Base-by-base conservation (phyloP, 371 early-diverging fungal species). In the Rhizopus microsporus region DNA sequence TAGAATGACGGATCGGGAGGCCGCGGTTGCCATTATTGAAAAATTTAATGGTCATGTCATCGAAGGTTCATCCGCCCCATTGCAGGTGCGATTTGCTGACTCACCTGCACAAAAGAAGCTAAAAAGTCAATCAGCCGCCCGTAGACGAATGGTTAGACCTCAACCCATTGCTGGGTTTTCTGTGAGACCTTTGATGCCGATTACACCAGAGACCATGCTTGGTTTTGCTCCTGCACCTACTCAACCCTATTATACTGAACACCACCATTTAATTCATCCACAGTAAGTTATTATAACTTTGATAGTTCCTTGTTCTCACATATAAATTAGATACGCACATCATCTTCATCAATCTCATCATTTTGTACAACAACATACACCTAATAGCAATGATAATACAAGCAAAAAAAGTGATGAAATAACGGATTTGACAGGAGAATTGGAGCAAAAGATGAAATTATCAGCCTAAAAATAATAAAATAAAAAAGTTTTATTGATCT, bases 81-180 rank as follows among this genome's bases (percentile, higher is more conserved):
- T 93, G 34, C 88, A 90, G 59, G 88, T 91, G 7, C 86, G 92
- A 5, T 92, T 91, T 61, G 93, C 93, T 13, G 93, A 92, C 63
- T 88, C 88, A 4, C 75, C 80, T 15, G 90, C 87, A 29, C 92
- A 93, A 62, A 92, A 93, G 73, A 82, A 82, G 38, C 69, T 92
- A 48, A 93, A 93, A 72, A 79, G 72, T 43, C 81, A 81, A 55
- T 68, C 75, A 7, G 71, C 80, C 32, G 67, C 72, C 16, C 33
- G 51, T 40, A 72, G 70, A 53, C 69, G 79, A 48, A 65, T 73
- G 49, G 65, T 75, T 46, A 63, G 70, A 54, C 62, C 69, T 40
- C 72, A 65, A 46, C 63, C 69, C 13, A 64, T 73, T 65, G 55
- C 69, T 4, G 63, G 59, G 16, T 69, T 68, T 44, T 54, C 67